Percentiles rank a stretch among this genome's conserved stretches.
These are phyloP conservation scores for Drechslerella stenobrocha DNA, from an alignment of 2,329 filamentous ascomycete species.

Conservation along the genomic window DNA sequence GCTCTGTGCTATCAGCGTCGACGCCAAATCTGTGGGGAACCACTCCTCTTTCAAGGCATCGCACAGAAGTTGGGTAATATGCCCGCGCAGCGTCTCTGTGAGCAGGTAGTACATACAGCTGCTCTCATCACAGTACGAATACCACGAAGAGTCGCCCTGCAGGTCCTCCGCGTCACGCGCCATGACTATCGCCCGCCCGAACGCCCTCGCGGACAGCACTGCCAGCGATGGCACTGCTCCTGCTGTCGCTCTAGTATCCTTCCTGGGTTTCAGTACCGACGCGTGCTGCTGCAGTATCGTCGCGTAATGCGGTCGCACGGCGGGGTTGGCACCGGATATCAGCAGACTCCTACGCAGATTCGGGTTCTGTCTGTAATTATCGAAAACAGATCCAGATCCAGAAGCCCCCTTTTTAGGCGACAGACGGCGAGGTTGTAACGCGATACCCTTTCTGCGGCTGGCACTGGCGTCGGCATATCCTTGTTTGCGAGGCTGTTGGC, in stretches of 20 bases:
- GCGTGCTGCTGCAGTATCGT: conserved; percentile 32
- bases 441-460: conserved; percentile 25
- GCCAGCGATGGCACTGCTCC: conserved; percentile 17
- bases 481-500: conserved; percentile 22
- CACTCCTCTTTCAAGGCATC: conserved; percentile 35
- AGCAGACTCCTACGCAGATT: conserved; percentile 20
- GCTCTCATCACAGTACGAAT: conserved; percentile 40
- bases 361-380: conserved; percentile 39
- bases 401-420: background rate
- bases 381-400: conserved; percentile 14
- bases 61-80: conserved; percentile 36
- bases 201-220: conserved; percentile 23
- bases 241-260: background rate
- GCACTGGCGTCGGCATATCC: conserved; percentile 23
- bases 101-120: conserved; percentile 33
- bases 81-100: conserved; percentile 32
- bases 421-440: conserved; percentile 22
- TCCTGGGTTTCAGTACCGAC: conserved; percentile 19
- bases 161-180: conserved; percentile 27
- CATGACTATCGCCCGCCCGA: conserved; percentile 38
- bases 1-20: conserved; percentile 40
- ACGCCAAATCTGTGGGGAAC: conserved; percentile 35
- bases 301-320: conserved; percentile 28
- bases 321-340: conserved; percentile 15
- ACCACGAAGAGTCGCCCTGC: conserved; percentile 37